Conservation (phyloP, 1,284 basidiomycete genomes). For the Cutaneotrichosporon cavernicola region DNA sequence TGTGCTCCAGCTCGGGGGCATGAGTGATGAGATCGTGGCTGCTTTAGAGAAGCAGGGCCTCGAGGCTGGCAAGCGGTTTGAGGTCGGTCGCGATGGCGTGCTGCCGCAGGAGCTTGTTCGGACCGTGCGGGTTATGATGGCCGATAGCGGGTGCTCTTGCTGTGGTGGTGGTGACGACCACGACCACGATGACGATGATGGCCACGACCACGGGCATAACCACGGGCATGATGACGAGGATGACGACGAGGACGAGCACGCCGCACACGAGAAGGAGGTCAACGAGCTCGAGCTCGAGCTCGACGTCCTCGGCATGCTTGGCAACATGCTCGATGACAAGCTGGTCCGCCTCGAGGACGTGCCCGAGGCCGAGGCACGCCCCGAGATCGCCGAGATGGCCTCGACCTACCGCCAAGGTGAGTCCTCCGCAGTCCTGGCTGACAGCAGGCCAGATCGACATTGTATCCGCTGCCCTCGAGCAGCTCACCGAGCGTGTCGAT, state of each 20-base stretch:
- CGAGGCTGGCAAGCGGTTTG: constrained; percentile 57
- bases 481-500: constrained; percentile 36
- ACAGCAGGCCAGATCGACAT: constrained; percentile 39
- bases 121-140: constrained; percentile 53
- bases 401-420: not conserved
- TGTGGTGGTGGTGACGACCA: constrained; percentile 27
- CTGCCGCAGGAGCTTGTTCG: constrained; percentile 64
- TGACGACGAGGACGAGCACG: constrained; percentile 52
- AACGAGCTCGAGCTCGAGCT: constrained; percentile 64
- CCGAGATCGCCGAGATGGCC: not conserved
- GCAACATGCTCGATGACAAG: constrained; percentile 64
- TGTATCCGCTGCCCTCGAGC: constrained; percentile 32
- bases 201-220: constrained; percentile 23
- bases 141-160: constrained; percentile 12
- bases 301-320: constrained; percentile 57
- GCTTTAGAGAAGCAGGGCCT: constrained; percentile 32
- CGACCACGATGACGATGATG: constrained; percentile 32
- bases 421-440: not conserved
- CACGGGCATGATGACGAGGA: constrained; percentile 63
- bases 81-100: constrained; percentile 61
- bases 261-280: constrained; percentile 54
- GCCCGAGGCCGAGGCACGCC: constrained; percentile 36
- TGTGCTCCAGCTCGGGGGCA: constrained; percentile 68
- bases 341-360: constrained; percentile 43
- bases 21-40: constrained; percentile 22